Evolutionary conservation across 1,139 yeast genomes (phyloP).

Genomic region (Torulaspora globosa): DNA sequence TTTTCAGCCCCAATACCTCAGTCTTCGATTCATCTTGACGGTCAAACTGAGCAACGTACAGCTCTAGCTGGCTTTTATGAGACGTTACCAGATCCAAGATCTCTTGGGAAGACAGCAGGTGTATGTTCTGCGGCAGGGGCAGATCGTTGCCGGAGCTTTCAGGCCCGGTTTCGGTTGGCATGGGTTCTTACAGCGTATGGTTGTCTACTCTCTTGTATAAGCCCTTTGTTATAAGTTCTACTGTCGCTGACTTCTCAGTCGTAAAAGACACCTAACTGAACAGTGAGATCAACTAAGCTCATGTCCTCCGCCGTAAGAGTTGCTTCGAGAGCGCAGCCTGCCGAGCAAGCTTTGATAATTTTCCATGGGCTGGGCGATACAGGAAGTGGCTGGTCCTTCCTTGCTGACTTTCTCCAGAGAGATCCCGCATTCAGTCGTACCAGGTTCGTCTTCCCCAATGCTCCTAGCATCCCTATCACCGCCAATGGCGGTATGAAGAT

Average conservation of each 20-base stretch:
- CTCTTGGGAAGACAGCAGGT: slow-evolving; percentile 27
- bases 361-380: slow-evolving; percentile 91
- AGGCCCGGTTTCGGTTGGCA: background rate
- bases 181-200: background rate
- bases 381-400: slow-evolving; percentile 85
- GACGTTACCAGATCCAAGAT: slow-evolving; percentile 21
- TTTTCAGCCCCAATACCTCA: slow-evolving; percentile 13
- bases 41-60: slow-evolving; percentile 27
- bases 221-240: background rate
- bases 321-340: slow-evolving; percentile 38
- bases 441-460: slow-evolving; percentile 83
- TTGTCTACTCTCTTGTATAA: background rate
- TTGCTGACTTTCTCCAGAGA: slow-evolving; percentile 50
- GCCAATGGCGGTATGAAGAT: slow-evolving; percentile 61
- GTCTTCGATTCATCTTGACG: slow-evolving; percentile 15
- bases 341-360: slow-evolving; percentile 69
- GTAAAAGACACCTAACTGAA: background rate
- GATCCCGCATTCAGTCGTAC: slow-evolving; percentile 52
- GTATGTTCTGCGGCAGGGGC: slow-evolving; percentile 26
- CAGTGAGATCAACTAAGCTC: background rate
- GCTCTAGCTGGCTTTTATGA: slow-evolving; percentile 20
- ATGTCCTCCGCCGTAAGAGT: slow-evolving; percentile 40
- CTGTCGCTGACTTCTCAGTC: background rate
- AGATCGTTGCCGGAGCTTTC: background rate
- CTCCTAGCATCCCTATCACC: slow-evolving; percentile 69